Evolutionary conservation across 495 filamentous ascomycete genomes (phyloP).

Genomic region (Hypoxylon fuscum): DNA sequence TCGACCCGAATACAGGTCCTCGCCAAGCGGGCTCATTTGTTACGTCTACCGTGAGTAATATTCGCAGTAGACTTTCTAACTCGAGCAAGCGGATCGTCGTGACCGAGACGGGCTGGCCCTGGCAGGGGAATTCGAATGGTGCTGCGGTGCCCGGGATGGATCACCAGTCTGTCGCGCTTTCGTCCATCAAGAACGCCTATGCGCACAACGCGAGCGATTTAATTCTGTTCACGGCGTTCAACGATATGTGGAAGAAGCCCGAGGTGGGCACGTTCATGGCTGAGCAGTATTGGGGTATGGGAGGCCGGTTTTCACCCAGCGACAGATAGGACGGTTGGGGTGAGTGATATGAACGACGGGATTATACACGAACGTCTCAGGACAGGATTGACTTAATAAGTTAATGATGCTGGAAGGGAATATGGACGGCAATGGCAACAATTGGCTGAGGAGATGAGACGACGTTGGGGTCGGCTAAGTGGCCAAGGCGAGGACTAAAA

Average conservation of each 20-base stretch:
- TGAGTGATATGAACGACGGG: background rate
- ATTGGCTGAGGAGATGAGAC: slow-evolving; percentile 34
- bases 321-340: slow-evolving; percentile 24
- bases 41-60: slow-evolving; percentile 59
- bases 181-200: slow-evolving; percentile 67
- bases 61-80: slow-evolving; percentile 46
- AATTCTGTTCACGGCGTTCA: slow-evolving; percentile 77
- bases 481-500: slow-evolving; percentile 23
- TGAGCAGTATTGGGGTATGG: slow-evolving; percentile 79
- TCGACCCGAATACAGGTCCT: slow-evolving; percentile 68
- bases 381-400: slow-evolving; percentile 12
- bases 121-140: slow-evolving; percentile 68
- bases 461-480: background rate
- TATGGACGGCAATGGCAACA: slow-evolving; percentile 25
- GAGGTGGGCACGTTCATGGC: slow-evolving; percentile 68
- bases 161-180: slow-evolving; percentile 71
- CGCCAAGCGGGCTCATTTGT: slow-evolving; percentile 71
- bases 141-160: slow-evolving; percentile 67
- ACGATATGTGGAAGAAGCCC: slow-evolving; percentile 83
- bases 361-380: background rate
- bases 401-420: slow-evolving; percentile 36
- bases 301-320: slow-evolving; percentile 41
- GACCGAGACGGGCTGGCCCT: slow-evolving; percentile 89
- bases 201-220: slow-evolving; percentile 55
- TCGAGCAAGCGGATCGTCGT: slow-evolving; percentile 52